Percentiles rank a stretch among this genome's conserved stretches.
These are phyloP conservation scores for Streptanthus diversifolius DNA, from an alignment of 345 rosid species.

Conservation along the genomic window DNA sequence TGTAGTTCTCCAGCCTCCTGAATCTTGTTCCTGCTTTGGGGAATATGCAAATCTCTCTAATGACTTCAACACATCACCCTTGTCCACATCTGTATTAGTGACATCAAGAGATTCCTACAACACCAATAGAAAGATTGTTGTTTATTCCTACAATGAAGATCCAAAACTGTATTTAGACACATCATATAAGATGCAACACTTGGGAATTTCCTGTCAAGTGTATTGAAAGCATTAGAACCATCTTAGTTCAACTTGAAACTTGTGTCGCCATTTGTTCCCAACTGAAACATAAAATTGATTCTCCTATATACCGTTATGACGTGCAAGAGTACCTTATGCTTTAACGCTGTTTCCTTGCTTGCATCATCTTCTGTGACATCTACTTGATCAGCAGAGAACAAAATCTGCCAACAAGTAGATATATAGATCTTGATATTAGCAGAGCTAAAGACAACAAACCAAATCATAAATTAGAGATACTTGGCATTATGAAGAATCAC, in stretches of 20 bases:
- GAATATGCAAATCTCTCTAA: slow-evolving; percentile 59
- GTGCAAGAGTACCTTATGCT: slow-evolving; percentile 38
- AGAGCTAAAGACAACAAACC: not conserved
- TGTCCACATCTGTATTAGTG: slow-evolving; percentile 28
- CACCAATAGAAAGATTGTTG: not conserved
- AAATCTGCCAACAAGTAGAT: slow-evolving; percentile 43
- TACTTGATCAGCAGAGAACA: slow-evolving; percentile 52
- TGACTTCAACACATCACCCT: slow-evolving; percentile 40
- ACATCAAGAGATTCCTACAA: slow-evolving; percentile 38
- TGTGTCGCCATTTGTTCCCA: not conserved
- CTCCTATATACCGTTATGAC: not conserved
- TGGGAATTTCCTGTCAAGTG: not conserved
- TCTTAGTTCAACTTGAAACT: not conserved
- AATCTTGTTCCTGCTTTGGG: slow-evolving; percentile 36
- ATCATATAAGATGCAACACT: not conserved
- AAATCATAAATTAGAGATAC: not conserved
- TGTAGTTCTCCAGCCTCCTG: slow-evolving; percentile 85
- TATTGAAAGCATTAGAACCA: not conserved
- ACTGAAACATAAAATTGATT: not conserved
- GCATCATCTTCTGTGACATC: slow-evolving; percentile 39
- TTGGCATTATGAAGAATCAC: not conserved
- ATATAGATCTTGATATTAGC: not conserved
- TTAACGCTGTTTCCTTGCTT: slow-evolving; percentile 31
- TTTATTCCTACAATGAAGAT: not conserved
- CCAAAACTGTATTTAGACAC: not conserved